Conservation (phyloP, 2,329 filamentous ascomycete genomes). For the Aspergillus phoenicis region DNA sequence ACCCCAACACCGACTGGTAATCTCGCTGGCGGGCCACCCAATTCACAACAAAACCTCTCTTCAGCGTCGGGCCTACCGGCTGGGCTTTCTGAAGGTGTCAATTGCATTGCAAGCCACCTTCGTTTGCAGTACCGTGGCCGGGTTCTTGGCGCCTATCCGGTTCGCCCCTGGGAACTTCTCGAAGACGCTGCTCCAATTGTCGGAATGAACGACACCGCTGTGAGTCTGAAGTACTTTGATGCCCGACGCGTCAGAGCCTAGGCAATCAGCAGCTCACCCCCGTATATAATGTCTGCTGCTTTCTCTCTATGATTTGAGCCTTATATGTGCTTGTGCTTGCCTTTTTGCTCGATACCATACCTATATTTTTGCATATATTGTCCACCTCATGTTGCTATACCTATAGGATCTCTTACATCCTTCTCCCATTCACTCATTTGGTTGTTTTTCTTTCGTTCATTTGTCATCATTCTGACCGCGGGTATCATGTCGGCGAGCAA, state of each 20-base stretch:
- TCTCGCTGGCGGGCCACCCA: conserved; percentile 20
- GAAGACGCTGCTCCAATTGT: conserved; percentile 49
- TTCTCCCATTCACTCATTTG: background rate
- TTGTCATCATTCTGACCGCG: background rate
- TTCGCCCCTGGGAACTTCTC: conserved; percentile 49
- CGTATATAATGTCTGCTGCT: background rate
- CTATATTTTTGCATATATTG: conserved; percentile 20
- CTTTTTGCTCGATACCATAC: conserved; percentile 10
- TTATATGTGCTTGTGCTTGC: conserved; percentile 2
- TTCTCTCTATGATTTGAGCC: background rate
- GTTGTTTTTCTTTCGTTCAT: background rate
- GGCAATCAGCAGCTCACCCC: background rate
- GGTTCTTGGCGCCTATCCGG: conserved; percentile 36
- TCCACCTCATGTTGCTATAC: background rate
- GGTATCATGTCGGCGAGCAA: background rate
- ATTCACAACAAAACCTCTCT: conserved; percentile 21
- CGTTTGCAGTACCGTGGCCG: conserved; percentile 43
- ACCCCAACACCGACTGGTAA: conserved; percentile 33
- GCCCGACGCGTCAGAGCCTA: conserved; percentile 36
- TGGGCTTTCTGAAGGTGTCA: conserved; percentile 30
- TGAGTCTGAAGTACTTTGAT: conserved; percentile 47
- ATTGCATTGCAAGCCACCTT: conserved; percentile 34
- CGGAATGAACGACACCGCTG: conserved; percentile 49
- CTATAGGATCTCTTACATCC: background rate
- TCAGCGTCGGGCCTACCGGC: conserved; percentile 13